phyloP scores from a whole-genome alignment of 176 grass and related monocot genomes.

The Saccharum officinarum region DNA sequence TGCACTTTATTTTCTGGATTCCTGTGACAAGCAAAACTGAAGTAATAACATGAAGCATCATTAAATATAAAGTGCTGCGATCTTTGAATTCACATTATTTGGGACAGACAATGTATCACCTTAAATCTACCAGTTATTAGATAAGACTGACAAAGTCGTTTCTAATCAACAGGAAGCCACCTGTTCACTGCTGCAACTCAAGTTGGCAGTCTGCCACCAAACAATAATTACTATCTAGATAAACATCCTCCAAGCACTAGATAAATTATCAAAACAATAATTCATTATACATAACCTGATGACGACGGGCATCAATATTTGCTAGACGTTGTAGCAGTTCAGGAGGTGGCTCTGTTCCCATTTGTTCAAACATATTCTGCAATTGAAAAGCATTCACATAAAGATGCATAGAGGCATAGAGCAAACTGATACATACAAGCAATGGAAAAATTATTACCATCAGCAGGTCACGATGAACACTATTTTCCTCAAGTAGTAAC shows the following conservation, averaged over 20 bases:
- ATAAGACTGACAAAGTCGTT: too few relatives aligned
- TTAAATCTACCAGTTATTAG: too few relatives aligned
- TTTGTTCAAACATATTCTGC: background rate
- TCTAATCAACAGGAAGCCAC: too few relatives aligned
- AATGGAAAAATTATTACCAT: background rate
- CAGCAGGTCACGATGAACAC: background rate
- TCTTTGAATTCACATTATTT: too few relatives aligned
- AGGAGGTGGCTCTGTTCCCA: background rate
- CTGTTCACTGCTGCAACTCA: too few relatives aligned
- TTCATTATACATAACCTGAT: background rate
- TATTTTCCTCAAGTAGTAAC: background rate
- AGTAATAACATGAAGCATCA: too few relatives aligned
- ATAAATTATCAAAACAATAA: background rate
- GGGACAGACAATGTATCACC: too few relatives aligned
- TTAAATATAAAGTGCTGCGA: too few relatives aligned
- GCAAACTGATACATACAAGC: background rate
- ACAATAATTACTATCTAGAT: too few relatives aligned
- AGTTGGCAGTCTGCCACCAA: too few relatives aligned
- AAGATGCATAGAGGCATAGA: background rate
- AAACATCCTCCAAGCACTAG: background rate
- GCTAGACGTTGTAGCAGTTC: background rate
- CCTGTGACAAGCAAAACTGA: too few relatives aligned
- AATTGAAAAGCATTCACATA: background rate
- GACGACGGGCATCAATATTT: background rate
- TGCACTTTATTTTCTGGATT: too few relatives aligned